Evolutionary conservation across 257 asterid genomes (phyloP).

Genomic region (Gentiana straminea): DNA sequence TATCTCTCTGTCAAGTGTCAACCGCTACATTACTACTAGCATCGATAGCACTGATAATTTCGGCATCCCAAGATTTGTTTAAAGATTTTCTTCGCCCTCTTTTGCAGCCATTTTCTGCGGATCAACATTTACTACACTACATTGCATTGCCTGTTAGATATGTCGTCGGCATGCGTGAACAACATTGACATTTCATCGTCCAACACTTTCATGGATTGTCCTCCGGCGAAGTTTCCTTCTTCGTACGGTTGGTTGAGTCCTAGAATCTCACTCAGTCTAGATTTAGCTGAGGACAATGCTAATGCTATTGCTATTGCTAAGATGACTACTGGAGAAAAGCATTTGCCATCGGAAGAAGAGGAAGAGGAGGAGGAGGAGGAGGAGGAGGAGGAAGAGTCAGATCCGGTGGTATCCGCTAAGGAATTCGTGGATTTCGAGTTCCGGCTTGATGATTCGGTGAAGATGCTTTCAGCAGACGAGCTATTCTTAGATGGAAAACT

Average conservation of each 20-base stretch:
- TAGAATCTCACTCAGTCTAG: conserved; percentile 26
- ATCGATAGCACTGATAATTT: too few species aligned
- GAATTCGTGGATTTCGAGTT: conserved; percentile 74
- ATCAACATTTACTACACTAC: too few species aligned
- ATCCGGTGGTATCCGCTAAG: conserved; percentile 36
- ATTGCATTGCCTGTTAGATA: conserved; percentile 24
- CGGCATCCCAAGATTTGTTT: too few species aligned
- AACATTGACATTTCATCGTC: conserved; percentile 34
- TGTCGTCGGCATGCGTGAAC: conserved; percentile 68
- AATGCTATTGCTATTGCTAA: neutral
- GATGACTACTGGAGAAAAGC: conserved; percentile 10
- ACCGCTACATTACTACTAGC: too few species aligned
- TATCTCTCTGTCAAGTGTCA: too few species aligned
- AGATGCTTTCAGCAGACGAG: conserved; percentile 89
- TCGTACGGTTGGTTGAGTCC: conserved; percentile 40
- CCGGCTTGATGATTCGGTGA: conserved; percentile 74
- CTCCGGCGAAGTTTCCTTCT: conserved; percentile 31
- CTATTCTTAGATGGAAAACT: conserved; percentile 85
- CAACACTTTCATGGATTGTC: conserved; percentile 33
- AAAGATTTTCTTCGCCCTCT: too few species aligned
- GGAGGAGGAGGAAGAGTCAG: conserved; percentile 31
- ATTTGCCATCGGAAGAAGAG: conserved; percentile 13
- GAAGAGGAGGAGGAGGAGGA: conserved; percentile 2
- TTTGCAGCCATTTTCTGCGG: too few species aligned
- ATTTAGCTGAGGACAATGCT: conserved; percentile 11